phyloP scores from a whole-genome alignment of 2,329 filamentous ascomycete species.

The Trichoderma sp. region DNA sequence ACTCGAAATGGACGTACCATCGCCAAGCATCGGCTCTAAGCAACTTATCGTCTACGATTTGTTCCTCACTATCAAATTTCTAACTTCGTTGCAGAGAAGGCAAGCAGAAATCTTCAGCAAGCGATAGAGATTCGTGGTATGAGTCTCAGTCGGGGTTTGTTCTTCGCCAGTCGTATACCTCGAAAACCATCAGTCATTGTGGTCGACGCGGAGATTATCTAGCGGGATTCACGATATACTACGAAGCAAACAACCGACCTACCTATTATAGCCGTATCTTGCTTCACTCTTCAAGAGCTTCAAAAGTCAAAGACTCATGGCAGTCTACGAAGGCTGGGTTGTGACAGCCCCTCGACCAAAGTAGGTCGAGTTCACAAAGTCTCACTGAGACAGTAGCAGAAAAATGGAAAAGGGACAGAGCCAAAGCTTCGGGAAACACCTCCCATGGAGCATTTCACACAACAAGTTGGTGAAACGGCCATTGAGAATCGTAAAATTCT shows the following conservation, averaged over 20 bases:
- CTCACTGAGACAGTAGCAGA: conserved; percentile 15
- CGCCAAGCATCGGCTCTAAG: not conserved
- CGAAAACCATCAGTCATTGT: conserved; percentile 70
- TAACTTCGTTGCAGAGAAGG: conserved; percentile 63
- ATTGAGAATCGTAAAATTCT: conserved; percentile 61
- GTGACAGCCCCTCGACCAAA: conserved; percentile 23
- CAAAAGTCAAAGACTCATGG: not conserved
- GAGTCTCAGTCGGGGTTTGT: conserved; percentile 54
- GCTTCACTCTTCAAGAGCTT: conserved; percentile 7
- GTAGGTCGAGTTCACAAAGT: conserved; percentile 23
- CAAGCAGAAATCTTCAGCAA: conserved; percentile 80
- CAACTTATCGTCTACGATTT: conserved; percentile 44
- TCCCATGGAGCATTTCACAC: conserved; percentile 77
- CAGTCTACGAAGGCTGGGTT: conserved; percentile 15
- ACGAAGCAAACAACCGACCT: conserved; percentile 15
- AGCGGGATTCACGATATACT: conserved; percentile 57
- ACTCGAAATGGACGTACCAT: not conserved
- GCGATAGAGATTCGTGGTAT: conserved; percentile 60
- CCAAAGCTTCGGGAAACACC: conserved; percentile 67
- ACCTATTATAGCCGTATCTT: conserved; percentile 19
- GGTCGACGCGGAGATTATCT: conserved; percentile 88
- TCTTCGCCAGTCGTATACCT: conserved; percentile 97
- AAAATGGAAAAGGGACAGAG: conserved; percentile 24
- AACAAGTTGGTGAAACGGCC: conserved; percentile 68
- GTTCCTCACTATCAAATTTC: conserved; percentile 88